These are phyloP conservation scores for Podospora anserina DNA, from an alignment of 495 filamentous ascomycete species.

Conservation along the genomic window DNA sequence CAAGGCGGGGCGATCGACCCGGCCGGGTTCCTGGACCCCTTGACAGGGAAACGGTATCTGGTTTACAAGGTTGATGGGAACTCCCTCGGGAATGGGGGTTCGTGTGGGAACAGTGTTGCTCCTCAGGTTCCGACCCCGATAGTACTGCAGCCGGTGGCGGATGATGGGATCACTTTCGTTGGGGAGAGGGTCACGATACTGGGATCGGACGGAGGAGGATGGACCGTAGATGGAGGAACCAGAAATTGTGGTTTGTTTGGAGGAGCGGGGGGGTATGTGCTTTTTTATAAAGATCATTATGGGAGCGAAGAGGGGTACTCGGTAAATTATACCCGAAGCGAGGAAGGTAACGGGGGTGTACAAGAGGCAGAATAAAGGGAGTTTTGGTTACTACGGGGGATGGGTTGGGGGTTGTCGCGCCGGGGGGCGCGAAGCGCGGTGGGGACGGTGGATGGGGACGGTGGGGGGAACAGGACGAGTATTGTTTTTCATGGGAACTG, in stretches of 20 bases:
- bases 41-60: slow-evolving; percentile 53
- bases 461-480: slow-evolving; percentile 10
- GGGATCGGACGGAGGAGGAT: slow-evolving; percentile 51
- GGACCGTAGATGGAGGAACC: slow-evolving; percentile 64
- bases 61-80: slow-evolving; percentile 65
- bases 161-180: slow-evolving; percentile 50
- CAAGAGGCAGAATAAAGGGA: slow-evolving; percentile 29
- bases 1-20: slow-evolving; percentile 60
- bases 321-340: slow-evolving; percentile 55
- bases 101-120: slow-evolving; percentile 53
- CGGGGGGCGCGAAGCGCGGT: slow-evolving; percentile 53
- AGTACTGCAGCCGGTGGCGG: slow-evolving; percentile 54
- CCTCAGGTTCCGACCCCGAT: slow-evolving; percentile 55
- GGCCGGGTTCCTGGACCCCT: slow-evolving; percentile 48
- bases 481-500: slow-evolving; percentile 56
- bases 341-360: slow-evolving; percentile 50
- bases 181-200: slow-evolving; percentile 54
- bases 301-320: slow-evolving; percentile 53
- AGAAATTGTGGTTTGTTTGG: slow-evolving; percentile 39
- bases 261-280: slow-evolving; percentile 50
- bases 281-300: slow-evolving; percentile 62
- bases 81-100: slow-evolving; percentile 53
- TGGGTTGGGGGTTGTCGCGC: slow-evolving; percentile 42
- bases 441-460: slow-evolving; percentile 42
- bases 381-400: slow-evolving; percentile 22